Base-by-base conservation (phyloP, 202 grass and related monocot genomes). In the Hordeum pubiflorum region DNA sequence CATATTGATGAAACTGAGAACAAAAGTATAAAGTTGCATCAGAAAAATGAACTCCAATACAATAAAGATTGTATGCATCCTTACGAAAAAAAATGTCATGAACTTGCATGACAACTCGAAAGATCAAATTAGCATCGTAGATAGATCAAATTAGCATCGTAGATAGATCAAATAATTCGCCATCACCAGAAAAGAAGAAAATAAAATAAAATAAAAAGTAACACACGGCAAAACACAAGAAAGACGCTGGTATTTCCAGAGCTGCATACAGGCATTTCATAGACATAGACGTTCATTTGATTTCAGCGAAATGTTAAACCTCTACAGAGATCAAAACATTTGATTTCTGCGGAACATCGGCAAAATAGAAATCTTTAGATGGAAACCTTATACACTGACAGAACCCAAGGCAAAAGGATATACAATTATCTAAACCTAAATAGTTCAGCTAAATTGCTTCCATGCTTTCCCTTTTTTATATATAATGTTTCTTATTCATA, bases 401-500 rank as follows among this genome's bases (percentile, higher is more conserved):
- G 86, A 93, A 89, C 81, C 76, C 81, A 87, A 93, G 91, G 83
- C 86, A 86, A 90, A 85, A 87, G 72, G 79, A 84, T 91, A 86
- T 94, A 94, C 88, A 91, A 41, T 67, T 87, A 86, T 72, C 92
- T 92, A 94, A 37, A 79, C 67, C 85, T 90, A 88, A 80, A 87
- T 41, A 67, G 36, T 85, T 69, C 73, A 62, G 63, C 83, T 74
- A 91, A 73, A 84, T 69, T 89, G 50, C 63, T 79, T 84, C 69
- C 77, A 79, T 46, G 46, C 39, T 79, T 64, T 75, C 55, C 74
- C 58, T 69, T 82, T 77, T 56, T 70, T 80, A 74, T 88, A 2
- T 69, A 4, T n/a, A 69, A 27, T 17, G 18, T 80, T 78, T 85
- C 79, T 74, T 84, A 60, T 63, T 78, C 26, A 69, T 36, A 79